Evolutionary conservation across 441 rosid species (phyloP), one percentile per base, ranked within the genome.

Genomic region (Populus hybrid): DNA sequence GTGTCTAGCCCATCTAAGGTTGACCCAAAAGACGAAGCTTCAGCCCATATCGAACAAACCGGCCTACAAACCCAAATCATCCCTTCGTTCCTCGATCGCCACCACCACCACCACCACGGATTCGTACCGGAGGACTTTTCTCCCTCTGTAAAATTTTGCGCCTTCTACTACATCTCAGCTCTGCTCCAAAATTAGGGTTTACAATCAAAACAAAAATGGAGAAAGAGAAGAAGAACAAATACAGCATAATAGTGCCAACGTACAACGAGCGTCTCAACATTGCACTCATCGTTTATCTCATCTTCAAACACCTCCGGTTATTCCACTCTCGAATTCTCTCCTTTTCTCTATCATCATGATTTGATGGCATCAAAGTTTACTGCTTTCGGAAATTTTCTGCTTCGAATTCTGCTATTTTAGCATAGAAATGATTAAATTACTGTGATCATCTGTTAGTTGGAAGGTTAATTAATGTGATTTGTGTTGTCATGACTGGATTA

Each of bases 201-300:
- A 9, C 63, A 7, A 63, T 63, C 57, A 10, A 28, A 32, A 77
- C 35, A 26, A 26, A 46, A 82, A 30, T 30, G 32, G 32, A 30
- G 32, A 30, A 64, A 86, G 88, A 83, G 71, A 82, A 67, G 77
- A 73, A 79, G 71, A 83, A 87, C 79, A 94, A 91, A 87, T 94
- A 90, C 86, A 96, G 98, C 81, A 85, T 96, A 70, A 89, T 96
- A 76, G 77, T 96, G 70, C 98, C 98, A 28, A 96, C 99, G 2
- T 94, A 91, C 90, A 94, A 96, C 85, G 98, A 94, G 86, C 96
- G 95, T 32, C 91, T 94, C 81, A 96, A 96, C 83, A 90, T 96
- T 79, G 91, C 98, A 46, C 86, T 96, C 75, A 75, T 94, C 75
- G 91, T 91, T 84, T 96, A 89, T 88, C 98, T 96, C 77, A 76